phyloP scores from a whole-genome alignment of 1,139 yeast species.

The Entelexis paramagnoliae region DNA sequence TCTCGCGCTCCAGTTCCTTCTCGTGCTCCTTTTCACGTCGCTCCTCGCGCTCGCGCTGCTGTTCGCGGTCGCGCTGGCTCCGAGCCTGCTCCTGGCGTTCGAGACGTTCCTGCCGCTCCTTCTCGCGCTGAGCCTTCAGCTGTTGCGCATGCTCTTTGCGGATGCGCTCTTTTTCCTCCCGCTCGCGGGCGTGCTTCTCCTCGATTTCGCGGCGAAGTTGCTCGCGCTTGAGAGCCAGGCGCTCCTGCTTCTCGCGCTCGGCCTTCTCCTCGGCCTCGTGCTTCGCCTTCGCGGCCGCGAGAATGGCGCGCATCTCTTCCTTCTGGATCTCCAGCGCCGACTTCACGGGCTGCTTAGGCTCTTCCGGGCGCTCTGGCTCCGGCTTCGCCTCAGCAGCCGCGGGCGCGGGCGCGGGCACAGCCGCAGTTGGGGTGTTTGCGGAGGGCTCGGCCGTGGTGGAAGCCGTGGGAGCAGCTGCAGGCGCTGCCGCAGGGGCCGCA shows the following conservation, averaged over 20 bases:
- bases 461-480: background rate
- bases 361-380: background rate
- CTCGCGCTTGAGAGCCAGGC: constrained; percentile 16
- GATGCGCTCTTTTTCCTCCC: background rate
- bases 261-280: constrained; percentile 21
- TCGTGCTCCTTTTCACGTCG: background rate
- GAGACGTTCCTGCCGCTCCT: background rate
- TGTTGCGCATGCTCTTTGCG: constrained; percentile 2
- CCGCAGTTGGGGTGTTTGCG: background rate
- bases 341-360: constrained; percentile 8
- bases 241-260: constrained; percentile 20
- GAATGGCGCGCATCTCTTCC: constrained; percentile 29
- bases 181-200: constrained; percentile 4
- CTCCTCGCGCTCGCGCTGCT: background rate
- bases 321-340: constrained; percentile 27
- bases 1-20: background rate
- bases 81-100: background rate
- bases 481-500: background rate
- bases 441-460: background rate
- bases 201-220: constrained; percentile 10
- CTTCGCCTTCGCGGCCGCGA: constrained; percentile 31
- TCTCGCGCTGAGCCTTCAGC: constrained; percentile 5
- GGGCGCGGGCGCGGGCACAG: background rate
- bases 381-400: background rate
- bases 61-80: background rate